These are phyloP conservation scores for Saturnispora kantuleensis DNA, from an alignment of 805 yeast species.

Conservation along the genomic window DNA sequence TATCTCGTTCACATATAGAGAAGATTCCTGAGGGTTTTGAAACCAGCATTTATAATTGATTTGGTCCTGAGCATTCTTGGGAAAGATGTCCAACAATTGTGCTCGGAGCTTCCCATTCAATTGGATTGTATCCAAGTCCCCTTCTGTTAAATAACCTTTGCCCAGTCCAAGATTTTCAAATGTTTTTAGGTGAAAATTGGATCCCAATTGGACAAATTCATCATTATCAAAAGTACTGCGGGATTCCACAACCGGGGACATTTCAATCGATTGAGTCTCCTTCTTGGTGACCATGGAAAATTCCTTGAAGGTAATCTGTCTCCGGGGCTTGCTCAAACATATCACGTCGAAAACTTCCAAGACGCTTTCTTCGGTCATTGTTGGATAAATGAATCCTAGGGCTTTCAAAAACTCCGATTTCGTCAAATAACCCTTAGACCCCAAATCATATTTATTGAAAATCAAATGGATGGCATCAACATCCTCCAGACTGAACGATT, in stretches of 20 bases:
- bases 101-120: conserved; percentile 9
- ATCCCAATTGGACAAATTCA: conserved; percentile 30
- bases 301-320: conserved; percentile 23
- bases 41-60: conserved; percentile 15
- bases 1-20: neutral
- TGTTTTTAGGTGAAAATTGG: conserved; percentile 30
- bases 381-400: conserved; percentile 32
- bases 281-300: conserved; percentile 12
- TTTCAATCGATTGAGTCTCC: conserved; percentile 3
- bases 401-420: conserved; percentile 36
- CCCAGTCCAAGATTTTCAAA: conserved; percentile 33
- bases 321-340: conserved; percentile 14
- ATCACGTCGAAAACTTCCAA: conserved; percentile 30
- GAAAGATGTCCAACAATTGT: neutral
- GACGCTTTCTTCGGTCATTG: conserved; percentile 26
- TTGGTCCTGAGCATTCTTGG: conserved; percentile 5
- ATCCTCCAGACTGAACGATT: conserved; percentile 6
- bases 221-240: conserved; percentile 6
- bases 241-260: conserved; percentile 5
- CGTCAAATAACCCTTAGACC: conserved; percentile 28
- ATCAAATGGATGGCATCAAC: conserved; percentile 23
- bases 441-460: conserved; percentile 32
- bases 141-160: conserved; percentile 28
- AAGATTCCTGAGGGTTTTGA: conserved; percentile 3
- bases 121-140: conserved; percentile 29